phyloP scores from a whole-genome alignment of 768 basidiomycete species.

The Phanerochaete sordida region DNA sequence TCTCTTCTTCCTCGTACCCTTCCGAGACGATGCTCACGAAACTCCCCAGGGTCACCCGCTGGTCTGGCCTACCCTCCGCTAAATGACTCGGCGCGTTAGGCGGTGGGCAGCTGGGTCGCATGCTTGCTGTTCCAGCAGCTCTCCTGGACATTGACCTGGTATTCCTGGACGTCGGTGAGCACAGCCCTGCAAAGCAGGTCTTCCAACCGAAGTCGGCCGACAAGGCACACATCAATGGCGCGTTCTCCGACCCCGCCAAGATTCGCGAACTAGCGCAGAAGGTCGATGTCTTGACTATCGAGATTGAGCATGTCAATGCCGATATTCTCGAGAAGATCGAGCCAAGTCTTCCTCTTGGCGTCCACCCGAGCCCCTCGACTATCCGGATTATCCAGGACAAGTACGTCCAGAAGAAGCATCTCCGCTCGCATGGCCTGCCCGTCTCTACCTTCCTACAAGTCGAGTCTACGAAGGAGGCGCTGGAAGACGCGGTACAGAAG shows the following conservation, averaged over 20 bases:
- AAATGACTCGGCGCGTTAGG: slow-evolving; percentile 42
- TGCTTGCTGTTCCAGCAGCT: slow-evolving; percentile 90
- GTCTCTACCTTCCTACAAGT: slow-evolving; percentile 61
- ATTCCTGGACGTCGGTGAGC: slow-evolving; percentile 80
- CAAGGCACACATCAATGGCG: slow-evolving; percentile 76
- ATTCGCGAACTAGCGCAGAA: slow-evolving; percentile 76
- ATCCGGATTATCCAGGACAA: slow-evolving; percentile 83
- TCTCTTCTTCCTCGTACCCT: slow-evolving; percentile 1
- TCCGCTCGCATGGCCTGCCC: slow-evolving; percentile 46
- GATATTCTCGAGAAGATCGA: slow-evolving; percentile 64
- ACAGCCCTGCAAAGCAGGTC: slow-evolving; percentile 88
- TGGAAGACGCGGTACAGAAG: slow-evolving; percentile 46
- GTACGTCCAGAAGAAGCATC: slow-evolving; percentile 60
- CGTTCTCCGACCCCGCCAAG: slow-evolving; percentile 75
- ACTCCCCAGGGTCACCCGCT: background rate
- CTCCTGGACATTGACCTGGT: slow-evolving; percentile 80
- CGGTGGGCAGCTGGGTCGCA: slow-evolving; percentile 95
- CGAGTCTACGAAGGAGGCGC: slow-evolving; percentile 47
- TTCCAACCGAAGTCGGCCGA: slow-evolving; percentile 48
- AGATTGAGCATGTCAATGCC: slow-evolving; percentile 95
- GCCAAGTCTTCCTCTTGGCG: slow-evolving; percentile 28
- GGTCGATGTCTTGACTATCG: slow-evolving; percentile 88
- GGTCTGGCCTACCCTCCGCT: background rate
- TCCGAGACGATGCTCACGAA: background rate
- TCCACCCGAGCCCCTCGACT: slow-evolving; percentile 77